Base-by-base conservation (phyloP, 2,329 filamentous ascomycete species). In the Sclerotinia minor region DNA sequence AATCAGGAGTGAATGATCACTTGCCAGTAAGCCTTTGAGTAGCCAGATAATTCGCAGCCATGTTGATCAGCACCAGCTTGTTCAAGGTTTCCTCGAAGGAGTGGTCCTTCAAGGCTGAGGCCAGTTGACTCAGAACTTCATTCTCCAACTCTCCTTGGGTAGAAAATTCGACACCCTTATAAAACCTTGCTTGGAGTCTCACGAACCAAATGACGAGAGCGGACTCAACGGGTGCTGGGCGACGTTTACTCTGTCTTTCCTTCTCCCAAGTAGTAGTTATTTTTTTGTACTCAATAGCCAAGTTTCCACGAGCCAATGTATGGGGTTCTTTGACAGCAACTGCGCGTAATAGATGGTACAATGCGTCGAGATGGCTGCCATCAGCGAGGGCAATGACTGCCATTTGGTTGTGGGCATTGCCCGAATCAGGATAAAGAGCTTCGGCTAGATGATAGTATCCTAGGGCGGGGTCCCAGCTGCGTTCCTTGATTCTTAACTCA, bases 311-410 rank as follows among this genome's bases (percentile, higher is more conserved):
- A 3, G 92, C 93, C 57, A 89, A 85, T 0, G 90, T 89, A 75
- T 95, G 89, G 5, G 93, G 92, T 52, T 89, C 83, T 64, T 88
- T 83, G 44, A 92, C 89, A 11, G 89, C 88, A 72, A 95, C 84
- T 21, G 94, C 89, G 71, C 94, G 89, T 76, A 97, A 95, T 52
- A 98, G 87, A 78, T 97, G 89, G 78, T 97, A 98, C 41, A 96
- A 89, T 13, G 92, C 89, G 70, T 92, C 87, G 63, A 98, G 85
- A 76, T 96, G 91, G 72, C 94, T 90, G 68, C 85, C 86, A 73
- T 94, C 87, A 65, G 90, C 89, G 59, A 92, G 85, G 69, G 90
- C 89, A 69, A 98, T 89, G 47, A 98, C 91, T 47, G 92, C 94
- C 77, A 95, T 87, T 78, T 98, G 95, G 75, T 99, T 94, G 75